Base-by-base conservation (phyloP, 495 filamentous ascomycete species). In the Tetracladium marchalianum region DNA sequence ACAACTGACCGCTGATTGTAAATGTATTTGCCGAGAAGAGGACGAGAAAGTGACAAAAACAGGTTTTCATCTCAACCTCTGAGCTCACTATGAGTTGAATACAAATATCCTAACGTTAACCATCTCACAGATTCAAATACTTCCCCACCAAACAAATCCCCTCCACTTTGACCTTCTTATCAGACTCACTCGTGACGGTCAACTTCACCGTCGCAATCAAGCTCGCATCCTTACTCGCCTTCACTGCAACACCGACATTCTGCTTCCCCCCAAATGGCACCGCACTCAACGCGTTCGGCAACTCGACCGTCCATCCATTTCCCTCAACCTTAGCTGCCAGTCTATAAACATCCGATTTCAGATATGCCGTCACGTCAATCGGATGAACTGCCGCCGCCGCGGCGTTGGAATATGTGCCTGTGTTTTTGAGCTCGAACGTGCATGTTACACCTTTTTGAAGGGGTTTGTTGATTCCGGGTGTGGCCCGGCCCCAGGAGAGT, bases 111-210 rank as follows among this genome's bases (percentile, higher is more conserved):
- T 27, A 3, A 27, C 22, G 7, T 27, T 7, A 3, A 27, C 3
- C 3, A 27, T 27, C 22, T 27, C 22, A 27, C 22, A 27, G 7
- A 27, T 27, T 27, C 22, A 27, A 7, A 27, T 27, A 27, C 7
- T 27, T 27, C 22, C 22, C 22, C 7, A 27, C 22, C 22, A 27
- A 27, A 27, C 22, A 27, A 27, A 27, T 27, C 3, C 22, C 47
- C 8, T 47, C 52, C n/a, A 48, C 41, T 10, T 49, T 55, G 17
- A 62, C 39, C 1, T 18, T 31, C 9, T 58, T 53, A 45, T 66
- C 56, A 8, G 62, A 66, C 53, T 66, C 65, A 11, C 60, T 63
- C 40, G 57, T 67, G 31, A 58, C 65, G 11, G 62, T 66, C 12
- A 67, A 42, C 43, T 43, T 63, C 5, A 67, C 57, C 18, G 58